Base-by-base conservation (phyloP, 1,139 yeast species). In the Geotrichum fermentans region DNA sequence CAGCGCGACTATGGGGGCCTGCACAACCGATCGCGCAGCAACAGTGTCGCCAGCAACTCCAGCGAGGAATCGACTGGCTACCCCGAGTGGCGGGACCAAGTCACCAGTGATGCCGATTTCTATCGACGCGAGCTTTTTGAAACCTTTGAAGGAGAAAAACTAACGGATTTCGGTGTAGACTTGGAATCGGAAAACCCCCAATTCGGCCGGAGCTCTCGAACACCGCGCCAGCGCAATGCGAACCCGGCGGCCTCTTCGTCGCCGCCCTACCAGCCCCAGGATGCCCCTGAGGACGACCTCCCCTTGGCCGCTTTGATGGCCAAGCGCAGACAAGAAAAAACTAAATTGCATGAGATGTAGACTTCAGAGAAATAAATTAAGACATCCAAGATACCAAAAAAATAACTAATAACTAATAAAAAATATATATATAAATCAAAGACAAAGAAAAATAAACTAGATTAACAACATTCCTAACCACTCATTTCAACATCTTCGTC, bases 121-220 rank as follows among this genome's bases (percentile, higher is more conserved):
- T 71, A 65, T 57, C 59, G 64, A 8, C 65, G 84, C 22, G 71
- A 65, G 20, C 73, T 78, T 44, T 90, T 96, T 96, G 69, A 69
- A 52, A 89, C 87, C 61, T 82, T 76, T 42, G 74, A 83, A 65
- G 98, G 98, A 7, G 97, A 90, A 60, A 75, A 77, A 4, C 69
- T 92, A 47, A 75, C 75, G 40, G 96, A 88, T 66, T 89, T 79
- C 64, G 97, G 97, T 1, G 97, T 92, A 1, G 97, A 90, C 62
- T 55, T 80, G 3, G 88, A 82, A 2, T 79, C 82, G 0, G 89
- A 81, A 57, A 68, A 41, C 14, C 49, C 47, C 14, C 39, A 39
- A 10, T 26, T 22, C 34, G 34, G 35, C n/a, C 36, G 30, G n/a
- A 21, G 37, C 28, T 24, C 14, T 24, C 35, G 16, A 11, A 28